Evolutionary conservation across 1,284 basidiomycete species (phyloP).

Genomic region (Apiotrichum domesticum): DNA sequence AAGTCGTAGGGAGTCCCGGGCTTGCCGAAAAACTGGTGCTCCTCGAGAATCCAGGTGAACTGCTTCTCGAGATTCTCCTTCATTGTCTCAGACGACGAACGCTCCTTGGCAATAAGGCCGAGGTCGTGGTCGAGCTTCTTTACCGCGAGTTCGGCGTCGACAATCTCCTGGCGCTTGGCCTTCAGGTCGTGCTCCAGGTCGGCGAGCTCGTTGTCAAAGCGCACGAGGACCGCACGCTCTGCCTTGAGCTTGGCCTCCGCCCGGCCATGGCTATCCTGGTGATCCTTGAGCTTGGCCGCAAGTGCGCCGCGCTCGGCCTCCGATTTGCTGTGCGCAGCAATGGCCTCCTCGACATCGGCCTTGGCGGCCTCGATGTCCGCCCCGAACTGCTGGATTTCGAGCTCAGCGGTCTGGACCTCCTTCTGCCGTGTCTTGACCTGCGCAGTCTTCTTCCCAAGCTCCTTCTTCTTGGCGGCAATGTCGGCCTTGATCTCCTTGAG

Average conservation of each 20-base stretch:
- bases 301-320: constrained; percentile 35
- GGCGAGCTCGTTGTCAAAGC: constrained; percentile 81
- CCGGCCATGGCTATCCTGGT: constrained; percentile 56
- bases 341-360: constrained; percentile 58
- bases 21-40: constrained; percentile 81
- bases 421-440: constrained; percentile 81
- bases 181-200: constrained; percentile 75
- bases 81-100: constrained; percentile 55
- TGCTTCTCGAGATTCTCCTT: constrained; percentile 64
- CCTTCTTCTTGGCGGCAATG: constrained; percentile 73
- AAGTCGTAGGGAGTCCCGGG: constrained; percentile 80
- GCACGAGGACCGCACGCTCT: constrained; percentile 76
- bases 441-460: constrained; percentile 71
- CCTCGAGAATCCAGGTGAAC: constrained; percentile 81
- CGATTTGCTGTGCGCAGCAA: constrained; percentile 56
- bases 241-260: constrained; percentile 69
- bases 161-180: constrained; percentile 68
- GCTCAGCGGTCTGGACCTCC: constrained; percentile 75
- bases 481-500: constrained; percentile 85
- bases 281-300: constrained; percentile 59
- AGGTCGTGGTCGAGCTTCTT: constrained; percentile 57
- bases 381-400: constrained; percentile 83
- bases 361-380: constrained; percentile 65
- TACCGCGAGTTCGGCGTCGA: constrained; percentile 64
- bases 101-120: constrained; percentile 49